A percentile compares a stretch with the other conserved stretches of the same genome.
phyloP scores from a whole-genome alignment of 108 stramenopile species.

The Skeletonema menzelii region DNA sequence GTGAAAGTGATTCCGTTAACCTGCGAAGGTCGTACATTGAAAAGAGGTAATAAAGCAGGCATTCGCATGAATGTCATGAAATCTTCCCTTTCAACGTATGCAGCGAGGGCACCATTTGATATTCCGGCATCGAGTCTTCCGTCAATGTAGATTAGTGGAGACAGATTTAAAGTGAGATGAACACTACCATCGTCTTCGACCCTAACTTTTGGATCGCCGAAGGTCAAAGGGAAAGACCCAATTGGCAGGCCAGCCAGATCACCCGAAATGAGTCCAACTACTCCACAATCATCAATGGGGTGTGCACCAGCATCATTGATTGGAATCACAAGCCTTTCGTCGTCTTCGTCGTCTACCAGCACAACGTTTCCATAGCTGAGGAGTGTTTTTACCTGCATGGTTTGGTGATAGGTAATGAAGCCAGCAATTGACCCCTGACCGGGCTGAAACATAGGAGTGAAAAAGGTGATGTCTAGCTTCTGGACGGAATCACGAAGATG shows the following conservation, averaged over 20 bases:
- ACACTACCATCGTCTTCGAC: neutral
- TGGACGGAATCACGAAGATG: neutral
- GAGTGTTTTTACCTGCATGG: neutral
- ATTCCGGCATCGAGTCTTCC: neutral
- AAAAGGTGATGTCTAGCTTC: neutral
- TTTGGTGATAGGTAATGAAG: neutral
- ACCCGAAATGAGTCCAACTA: neutral
- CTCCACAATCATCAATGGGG: neutral
- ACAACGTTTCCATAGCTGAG: neutral
- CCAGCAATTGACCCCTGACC: neutral
- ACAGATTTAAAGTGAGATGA: neutral
- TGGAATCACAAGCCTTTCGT: neutral
- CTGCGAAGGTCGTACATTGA: neutral
- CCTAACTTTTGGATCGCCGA: neutral
- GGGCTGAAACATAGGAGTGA: neutral
- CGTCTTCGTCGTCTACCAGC: neutral
- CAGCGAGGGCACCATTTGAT: neutral
- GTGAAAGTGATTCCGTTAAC: neutral
- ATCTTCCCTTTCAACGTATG: neutral
- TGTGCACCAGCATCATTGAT: neutral
- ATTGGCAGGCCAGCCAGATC: neutral
- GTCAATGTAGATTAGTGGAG: neutral
- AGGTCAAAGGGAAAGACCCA: neutral
- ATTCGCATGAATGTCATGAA: neutral
- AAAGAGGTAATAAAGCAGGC: too few species aligned